Percentiles rank a stretch among this genome's conserved stretches.
These are phyloP conservation scores for Myrmaecium sp. DNA, from an alignment of 2,329 filamentous ascomycete species.

Conservation along the genomic window DNA sequence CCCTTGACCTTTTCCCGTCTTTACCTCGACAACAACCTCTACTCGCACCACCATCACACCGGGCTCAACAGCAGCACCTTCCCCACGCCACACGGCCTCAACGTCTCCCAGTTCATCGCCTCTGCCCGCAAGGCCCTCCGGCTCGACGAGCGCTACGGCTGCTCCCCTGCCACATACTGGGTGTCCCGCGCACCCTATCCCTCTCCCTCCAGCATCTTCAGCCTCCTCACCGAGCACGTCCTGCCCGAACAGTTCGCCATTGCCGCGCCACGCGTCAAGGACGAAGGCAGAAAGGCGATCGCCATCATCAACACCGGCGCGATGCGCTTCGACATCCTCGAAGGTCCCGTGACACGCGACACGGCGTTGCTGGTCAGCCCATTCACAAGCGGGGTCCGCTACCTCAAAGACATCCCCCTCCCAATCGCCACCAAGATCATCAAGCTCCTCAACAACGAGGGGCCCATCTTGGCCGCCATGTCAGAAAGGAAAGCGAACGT, in stretches of 20 bases:
- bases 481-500: no score
- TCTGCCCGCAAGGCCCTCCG: constrained; percentile 51
- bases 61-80: constrained; percentile 56
- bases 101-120: constrained; percentile 53
- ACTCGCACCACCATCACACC: constrained; percentile 68
- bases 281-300: constrained; percentile 44
- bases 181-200: constrained; percentile 65
- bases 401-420: constrained; percentile 68
- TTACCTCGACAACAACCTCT: constrained; percentile 91
- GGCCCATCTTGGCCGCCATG: constrained; percentile 28
- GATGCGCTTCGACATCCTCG: constrained; percentile 89
- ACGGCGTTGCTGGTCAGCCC: constrained; percentile 75
- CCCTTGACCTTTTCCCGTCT: constrained; percentile 45
- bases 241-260: constrained; percentile 45
- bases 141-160: constrained; percentile 64
- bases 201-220: constrained; percentile 57
- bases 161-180: constrained; percentile 67
- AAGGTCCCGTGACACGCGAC: constrained; percentile 78
- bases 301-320: constrained; percentile 78
- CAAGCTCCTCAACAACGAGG: constrained; percentile 39
- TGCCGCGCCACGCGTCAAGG: constrained; percentile 7
- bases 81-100: constrained; percentile 54
- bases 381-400: constrained; percentile 64
- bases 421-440: constrained; percentile 52
- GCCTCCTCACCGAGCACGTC: constrained; percentile 60